Evolutionary conservation across 2,329 filamentous ascomycete genomes (phyloP).

Genomic region (Amauroascus verrucosus): DNA sequence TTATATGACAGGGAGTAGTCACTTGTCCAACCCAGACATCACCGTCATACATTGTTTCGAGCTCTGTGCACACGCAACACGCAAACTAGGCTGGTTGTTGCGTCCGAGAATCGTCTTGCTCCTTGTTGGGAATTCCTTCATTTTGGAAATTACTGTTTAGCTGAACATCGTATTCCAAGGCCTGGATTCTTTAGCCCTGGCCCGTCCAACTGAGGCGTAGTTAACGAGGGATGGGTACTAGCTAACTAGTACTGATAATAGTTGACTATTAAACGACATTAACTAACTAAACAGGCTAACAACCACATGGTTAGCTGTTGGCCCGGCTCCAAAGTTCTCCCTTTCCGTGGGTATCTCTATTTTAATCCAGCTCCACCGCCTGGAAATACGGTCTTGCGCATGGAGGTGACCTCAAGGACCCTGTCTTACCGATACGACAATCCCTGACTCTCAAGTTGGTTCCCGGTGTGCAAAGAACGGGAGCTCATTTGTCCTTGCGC

Average conservation of each 20-base stretch:
- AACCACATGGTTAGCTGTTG: background rate
- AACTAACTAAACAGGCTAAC: background rate
- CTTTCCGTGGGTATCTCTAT: background rate
- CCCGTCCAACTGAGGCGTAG: background rate
- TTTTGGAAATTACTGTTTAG: background rate
- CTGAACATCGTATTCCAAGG: background rate
- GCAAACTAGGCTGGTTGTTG: background rate
- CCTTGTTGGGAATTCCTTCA: too few relatives aligned
- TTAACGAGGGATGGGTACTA: background rate
- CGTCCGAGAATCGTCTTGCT: background rate
- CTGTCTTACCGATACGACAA: background rate
- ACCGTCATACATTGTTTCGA: background rate
- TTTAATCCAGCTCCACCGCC: background rate
- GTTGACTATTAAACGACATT: too few relatives aligned
- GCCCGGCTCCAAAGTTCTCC: background rate
- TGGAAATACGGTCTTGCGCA: background rate
- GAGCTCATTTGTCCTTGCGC: background rate
- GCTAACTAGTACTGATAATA: too few relatives aligned
- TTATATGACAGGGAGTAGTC: background rate
- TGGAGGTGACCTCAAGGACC: background rate
- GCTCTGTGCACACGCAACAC: background rate
- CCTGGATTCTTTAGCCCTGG: background rate
- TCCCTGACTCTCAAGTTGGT: too few relatives aligned
- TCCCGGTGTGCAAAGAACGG: background rate
- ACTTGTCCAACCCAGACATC: background rate